Percentiles rank a stretch among this genome's conserved stretches.
These are phyloP conservation scores for Chloroidium sp. DNA, from an alignment of 163 green algal genomes.

Conservation along the genomic window DNA sequence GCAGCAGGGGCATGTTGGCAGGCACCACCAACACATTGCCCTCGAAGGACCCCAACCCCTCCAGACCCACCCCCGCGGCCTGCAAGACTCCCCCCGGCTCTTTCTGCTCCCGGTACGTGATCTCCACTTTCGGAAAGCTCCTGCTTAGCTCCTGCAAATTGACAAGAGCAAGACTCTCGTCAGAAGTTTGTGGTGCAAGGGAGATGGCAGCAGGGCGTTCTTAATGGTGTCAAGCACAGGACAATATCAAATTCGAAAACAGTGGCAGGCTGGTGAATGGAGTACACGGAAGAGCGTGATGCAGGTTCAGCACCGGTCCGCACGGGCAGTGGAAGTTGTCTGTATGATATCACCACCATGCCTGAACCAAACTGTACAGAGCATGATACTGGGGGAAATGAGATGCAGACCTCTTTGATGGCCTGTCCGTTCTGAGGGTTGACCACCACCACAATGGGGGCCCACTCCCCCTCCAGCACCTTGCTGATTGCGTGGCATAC, in stretches of 20 bases:
- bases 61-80: background rate
- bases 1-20: slow-evolving; percentile 1
- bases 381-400: background rate
- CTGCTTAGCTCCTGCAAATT: background rate
- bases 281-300: background rate
- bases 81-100: background rate
- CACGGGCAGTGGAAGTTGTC: background rate
- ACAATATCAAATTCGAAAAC: background rate
- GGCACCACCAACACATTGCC: background rate
- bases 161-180: background rate
- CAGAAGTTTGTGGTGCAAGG: background rate
- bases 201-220: no score
- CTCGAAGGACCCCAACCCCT: background rate
- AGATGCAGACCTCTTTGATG: background rate
- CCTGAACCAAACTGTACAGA: background rate
- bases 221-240: no score
- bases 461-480: background rate
- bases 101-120: background rate
- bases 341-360: no score
- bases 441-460: background rate
- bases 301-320: background rate
- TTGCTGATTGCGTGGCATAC: slow-evolving; percentile 1
- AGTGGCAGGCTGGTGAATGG: background rate
- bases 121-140: background rate
- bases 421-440: background rate